These are phyloP conservation scores for Glomus cerebriforme DNA, from an alignment of 192 early-diverging fungal species.

Conservation along the genomic window DNA sequence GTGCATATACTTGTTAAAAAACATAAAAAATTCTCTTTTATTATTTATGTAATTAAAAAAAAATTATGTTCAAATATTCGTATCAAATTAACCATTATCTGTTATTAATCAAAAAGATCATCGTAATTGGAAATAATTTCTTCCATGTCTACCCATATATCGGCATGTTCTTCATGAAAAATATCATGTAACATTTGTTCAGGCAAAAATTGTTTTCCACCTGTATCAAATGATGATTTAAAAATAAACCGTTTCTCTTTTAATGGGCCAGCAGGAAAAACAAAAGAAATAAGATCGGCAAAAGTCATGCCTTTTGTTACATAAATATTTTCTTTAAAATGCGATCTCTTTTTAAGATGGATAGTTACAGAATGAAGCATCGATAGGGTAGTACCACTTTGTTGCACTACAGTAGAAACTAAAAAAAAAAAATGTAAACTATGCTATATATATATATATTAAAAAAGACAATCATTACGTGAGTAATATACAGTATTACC, in stretches of 20 bases:
- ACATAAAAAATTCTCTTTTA: no score
- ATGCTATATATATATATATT: no score
- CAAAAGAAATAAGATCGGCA: background rate
- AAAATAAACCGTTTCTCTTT: background rate
- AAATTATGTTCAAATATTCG: no score
- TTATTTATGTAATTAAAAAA: no score
- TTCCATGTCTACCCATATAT: slow-evolving; percentile 19
- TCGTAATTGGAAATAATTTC: background rate
- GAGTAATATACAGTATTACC: no score
- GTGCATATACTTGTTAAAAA: no score
- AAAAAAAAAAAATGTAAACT: no score
- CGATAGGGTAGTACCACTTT: no score
- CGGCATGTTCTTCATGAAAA: background rate
- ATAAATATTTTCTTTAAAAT: background rate
- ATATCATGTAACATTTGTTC: background rate
- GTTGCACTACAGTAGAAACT: no score
- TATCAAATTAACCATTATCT: no score
- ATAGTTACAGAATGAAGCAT: background rate
- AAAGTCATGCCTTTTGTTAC: slow-evolving; percentile 18
- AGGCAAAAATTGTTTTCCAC: slow-evolving; percentile 6
- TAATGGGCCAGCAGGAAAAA: background rate
- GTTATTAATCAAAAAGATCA: slow-evolving; percentile 8
- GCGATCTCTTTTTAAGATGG: slow-evolving; percentile 7
- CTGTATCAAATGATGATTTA: background rate
- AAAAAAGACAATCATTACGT: no score